phyloP scores from a whole-genome alignment of 73 alveolate genomes.

The Paramecium caudatum region DNA sequence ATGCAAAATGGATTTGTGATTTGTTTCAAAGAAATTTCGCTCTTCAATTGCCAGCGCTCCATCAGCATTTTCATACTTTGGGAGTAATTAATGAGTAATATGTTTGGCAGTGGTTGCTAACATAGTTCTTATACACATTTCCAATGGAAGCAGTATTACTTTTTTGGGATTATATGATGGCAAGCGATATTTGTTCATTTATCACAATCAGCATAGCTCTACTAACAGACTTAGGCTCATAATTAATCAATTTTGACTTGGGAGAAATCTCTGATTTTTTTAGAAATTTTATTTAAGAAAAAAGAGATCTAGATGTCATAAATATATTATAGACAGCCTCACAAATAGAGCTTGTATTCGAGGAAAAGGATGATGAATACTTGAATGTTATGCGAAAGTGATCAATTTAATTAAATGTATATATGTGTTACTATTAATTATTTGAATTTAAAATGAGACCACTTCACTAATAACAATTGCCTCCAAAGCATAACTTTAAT shows the following conservation, averaged over 20 bases:
- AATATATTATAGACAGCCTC: background rate
- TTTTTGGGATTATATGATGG: constrained; percentile 63
- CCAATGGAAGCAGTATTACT: background rate
- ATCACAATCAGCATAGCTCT: background rate
- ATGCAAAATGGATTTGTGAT: background rate
- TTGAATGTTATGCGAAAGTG: too few relatives aligned
- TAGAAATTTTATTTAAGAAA: background rate
- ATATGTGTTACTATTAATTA: constrained; percentile 25
- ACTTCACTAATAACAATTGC: constrained; percentile 54
- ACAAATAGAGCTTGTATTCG: too few relatives aligned
- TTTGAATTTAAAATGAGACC: constrained; percentile 32
- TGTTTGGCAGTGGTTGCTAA: constrained; percentile 41
- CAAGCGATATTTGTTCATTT: constrained; percentile 13
- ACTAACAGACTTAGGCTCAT: background rate
- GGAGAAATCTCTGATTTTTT: background rate
- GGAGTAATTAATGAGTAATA: background rate
- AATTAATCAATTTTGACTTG: background rate
- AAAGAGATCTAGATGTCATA: background rate
- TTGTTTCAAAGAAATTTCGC: background rate
- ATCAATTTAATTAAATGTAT: too few relatives aligned
- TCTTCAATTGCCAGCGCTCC: background rate
- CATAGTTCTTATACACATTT: constrained; percentile 26
- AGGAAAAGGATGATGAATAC: too few relatives aligned
- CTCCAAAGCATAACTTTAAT: constrained; percentile 57
- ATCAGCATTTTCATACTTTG: background rate